Conservation (phyloP, 805 yeast genomes). For the Candida alai region DNA sequence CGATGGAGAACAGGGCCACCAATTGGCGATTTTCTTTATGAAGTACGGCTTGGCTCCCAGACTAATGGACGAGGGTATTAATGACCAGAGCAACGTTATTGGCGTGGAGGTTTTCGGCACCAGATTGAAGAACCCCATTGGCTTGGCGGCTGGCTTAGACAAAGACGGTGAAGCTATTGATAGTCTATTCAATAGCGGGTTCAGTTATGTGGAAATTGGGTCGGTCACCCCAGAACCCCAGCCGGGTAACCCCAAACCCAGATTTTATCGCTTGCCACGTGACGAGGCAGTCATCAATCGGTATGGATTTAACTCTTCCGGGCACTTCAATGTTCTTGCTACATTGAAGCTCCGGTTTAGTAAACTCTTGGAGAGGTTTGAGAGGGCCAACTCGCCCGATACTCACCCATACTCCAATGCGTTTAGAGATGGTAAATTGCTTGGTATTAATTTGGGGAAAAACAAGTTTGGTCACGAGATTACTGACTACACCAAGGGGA, state of each 20-base stretch:
- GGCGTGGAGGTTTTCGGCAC: conserved; percentile 63
- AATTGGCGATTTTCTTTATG: conserved; percentile 65
- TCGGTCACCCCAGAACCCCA: conserved; percentile 91
- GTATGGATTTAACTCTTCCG: conserved; percentile 91
- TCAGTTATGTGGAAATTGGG: conserved; percentile 89
- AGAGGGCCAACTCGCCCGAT: conserved; percentile 8
- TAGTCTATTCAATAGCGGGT: conserved; percentile 70
- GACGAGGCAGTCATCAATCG: conserved; percentile 93
- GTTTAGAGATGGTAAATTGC: conserved; percentile 57
- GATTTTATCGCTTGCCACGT: conserved; percentile 79
- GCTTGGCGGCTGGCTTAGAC: conserved; percentile 94
- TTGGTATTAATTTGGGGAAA: conserved; percentile 87
- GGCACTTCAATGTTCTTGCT: conserved; percentile 71
- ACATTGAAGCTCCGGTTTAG: conserved; percentile 64
- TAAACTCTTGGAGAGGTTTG: conserved; percentile 25
- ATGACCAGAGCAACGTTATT: conserved; percentile 34
- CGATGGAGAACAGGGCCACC: conserved; percentile 86
- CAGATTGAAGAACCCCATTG: conserved; percentile 74
- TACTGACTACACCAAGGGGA: conserved; percentile 81
- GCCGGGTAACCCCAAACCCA: conserved; percentile 91
- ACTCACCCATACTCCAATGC: conserved; percentile 39
- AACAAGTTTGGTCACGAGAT: conserved; percentile 91
- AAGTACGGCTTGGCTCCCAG: conserved; percentile 67
- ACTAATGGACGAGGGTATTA: conserved; percentile 50
- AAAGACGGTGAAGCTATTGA: conserved; percentile 92